phyloP scores from a whole-genome alignment of 257 asterid species.

The Craterostigma plantagineum region DNA sequence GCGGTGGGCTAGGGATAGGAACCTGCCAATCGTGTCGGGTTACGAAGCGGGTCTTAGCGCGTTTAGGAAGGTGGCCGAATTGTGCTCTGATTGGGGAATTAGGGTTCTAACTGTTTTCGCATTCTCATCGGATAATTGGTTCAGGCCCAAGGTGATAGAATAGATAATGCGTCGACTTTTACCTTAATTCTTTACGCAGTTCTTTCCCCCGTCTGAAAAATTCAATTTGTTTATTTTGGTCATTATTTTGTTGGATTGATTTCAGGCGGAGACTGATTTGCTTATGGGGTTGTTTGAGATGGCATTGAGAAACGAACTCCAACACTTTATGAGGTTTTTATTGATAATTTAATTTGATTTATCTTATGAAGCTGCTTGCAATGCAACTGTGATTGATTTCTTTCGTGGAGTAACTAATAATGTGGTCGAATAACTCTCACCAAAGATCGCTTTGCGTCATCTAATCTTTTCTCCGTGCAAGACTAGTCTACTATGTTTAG shows the following conservation, averaged over 20 bases:
- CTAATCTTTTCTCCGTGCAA: too few species aligned
- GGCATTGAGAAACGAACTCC: conserved; percentile 17
- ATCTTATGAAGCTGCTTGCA: too few species aligned
- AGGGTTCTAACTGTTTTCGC: conserved; percentile 48
- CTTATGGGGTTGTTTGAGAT: conserved; percentile 24
- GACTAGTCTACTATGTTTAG: too few species aligned
- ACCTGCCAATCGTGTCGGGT: conserved; percentile 23
- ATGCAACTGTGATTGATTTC: too few species aligned
- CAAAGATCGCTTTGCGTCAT: too few species aligned
- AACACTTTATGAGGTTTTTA: conserved; percentile 15
- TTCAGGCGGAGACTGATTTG: conserved; percentile 20
- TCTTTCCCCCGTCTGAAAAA: background rate
- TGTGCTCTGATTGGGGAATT: conserved; percentile 35
- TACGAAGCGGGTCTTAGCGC: conserved; percentile 36
- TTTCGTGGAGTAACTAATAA: too few species aligned
- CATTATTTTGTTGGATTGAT: conserved; percentile 4
- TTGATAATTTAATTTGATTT: too few species aligned
- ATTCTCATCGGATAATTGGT: conserved; percentile 53
- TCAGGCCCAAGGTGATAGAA: conserved; percentile 46
- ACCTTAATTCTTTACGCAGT: background rate
- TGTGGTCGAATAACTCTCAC: too few species aligned
- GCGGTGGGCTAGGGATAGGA: conserved; percentile 51
- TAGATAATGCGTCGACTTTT: background rate
- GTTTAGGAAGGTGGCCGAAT: conserved; percentile 20
- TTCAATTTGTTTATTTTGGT: background rate